These are phyloP conservation scores for Gillenia trifoliata DNA, from an alignment of 306 rosid species.

Conservation along the genomic window DNA sequence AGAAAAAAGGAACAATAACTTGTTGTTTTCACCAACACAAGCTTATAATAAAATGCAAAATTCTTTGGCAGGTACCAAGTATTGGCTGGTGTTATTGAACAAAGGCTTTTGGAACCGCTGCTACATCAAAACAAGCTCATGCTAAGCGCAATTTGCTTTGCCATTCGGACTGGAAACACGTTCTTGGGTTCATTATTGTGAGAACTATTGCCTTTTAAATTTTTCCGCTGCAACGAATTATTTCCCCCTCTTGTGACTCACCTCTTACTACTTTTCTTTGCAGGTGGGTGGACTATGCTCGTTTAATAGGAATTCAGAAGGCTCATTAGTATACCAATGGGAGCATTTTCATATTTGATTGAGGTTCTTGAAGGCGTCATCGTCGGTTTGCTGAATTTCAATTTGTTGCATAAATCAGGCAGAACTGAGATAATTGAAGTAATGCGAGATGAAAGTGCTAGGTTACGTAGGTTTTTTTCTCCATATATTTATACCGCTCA, in stretches of 20 bases:
- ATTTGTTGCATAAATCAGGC: slow-evolving; percentile 22
- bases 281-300: slow-evolving; percentile 98
- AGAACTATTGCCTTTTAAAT: slow-evolving; percentile 18
- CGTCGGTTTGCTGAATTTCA: slow-evolving; percentile 20
- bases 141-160: slow-evolving; percentile 70
- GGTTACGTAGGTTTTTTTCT: slow-evolving; percentile 26
- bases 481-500: slow-evolving; percentile 22
- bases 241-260: background rate
- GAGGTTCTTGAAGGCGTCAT: slow-evolving; percentile 17
- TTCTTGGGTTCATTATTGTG: slow-evolving; percentile 82
- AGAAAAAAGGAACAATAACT: background rate
- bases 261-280: slow-evolving; percentile 18
- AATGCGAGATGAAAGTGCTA: slow-evolving; percentile 26
- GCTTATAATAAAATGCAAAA: slow-evolving; percentile 7
- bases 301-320: slow-evolving; percentile 72
- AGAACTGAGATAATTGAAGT: slow-evolving; percentile 19
- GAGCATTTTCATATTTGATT: slow-evolving; percentile 13
- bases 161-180: slow-evolving; percentile 79
- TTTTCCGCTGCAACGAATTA: background rate
- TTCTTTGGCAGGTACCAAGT: slow-evolving; percentile 61
- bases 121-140: slow-evolving; percentile 74
- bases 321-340: slow-evolving; percentile 14
- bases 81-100: slow-evolving; percentile 74
- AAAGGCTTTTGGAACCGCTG: slow-evolving; percentile 74
- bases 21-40: background rate